Conservation (phyloP, 805 yeast genomes). For the Saccharomyces mikatae region DNA sequence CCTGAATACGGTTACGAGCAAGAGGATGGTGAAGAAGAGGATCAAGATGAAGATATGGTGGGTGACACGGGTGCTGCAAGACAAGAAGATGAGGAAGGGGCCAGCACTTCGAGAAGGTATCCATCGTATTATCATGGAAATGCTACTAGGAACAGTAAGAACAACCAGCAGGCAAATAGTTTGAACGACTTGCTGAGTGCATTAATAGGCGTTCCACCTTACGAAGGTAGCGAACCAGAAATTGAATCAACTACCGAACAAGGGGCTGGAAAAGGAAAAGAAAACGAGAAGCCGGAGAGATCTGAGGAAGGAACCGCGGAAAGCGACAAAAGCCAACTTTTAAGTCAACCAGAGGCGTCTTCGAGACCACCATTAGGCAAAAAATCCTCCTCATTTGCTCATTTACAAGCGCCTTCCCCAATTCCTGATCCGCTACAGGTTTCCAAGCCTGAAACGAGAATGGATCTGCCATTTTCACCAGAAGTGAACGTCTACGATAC, state of each 20-base stretch:
- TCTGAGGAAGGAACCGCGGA: background rate
- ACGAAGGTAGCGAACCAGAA: slow-evolving; percentile 6
- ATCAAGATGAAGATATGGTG: slow-evolving; percentile 10
- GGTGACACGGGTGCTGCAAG: slow-evolving; percentile 3
- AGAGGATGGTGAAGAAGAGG: slow-evolving; percentile 28
- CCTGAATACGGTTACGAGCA: slow-evolving; percentile 26
- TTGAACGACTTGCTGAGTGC: slow-evolving; percentile 16
- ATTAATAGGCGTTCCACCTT: slow-evolving; percentile 15
- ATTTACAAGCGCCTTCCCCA: slow-evolving; percentile 27
- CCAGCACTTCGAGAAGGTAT: slow-evolving; percentile 10
- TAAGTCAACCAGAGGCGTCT: background rate
- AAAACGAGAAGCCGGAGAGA: background rate
- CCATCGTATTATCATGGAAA: slow-evolving; percentile 21
- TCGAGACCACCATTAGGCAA: slow-evolving; percentile 3
- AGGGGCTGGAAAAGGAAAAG: slow-evolving; percentile 3
- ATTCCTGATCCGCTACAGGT: slow-evolving; percentile 37
- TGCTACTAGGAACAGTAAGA: slow-evolving; percentile 5
- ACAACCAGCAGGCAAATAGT: slow-evolving; percentile 6
- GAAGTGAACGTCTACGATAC: slow-evolving; percentile 51
- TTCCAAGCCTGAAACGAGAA: slow-evolving; percentile 37
- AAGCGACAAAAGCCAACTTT: background rate
- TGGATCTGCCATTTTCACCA: slow-evolving; percentile 47
- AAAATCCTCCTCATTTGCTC: slow-evolving; percentile 12
- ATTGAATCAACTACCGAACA: slow-evolving; percentile 1
- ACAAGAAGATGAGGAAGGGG: slow-evolving; percentile 6